These are phyloP conservation scores for Fusarium mexicanum DNA, from an alignment of 2,329 filamentous ascomycete species.

Conservation along the genomic window DNA sequence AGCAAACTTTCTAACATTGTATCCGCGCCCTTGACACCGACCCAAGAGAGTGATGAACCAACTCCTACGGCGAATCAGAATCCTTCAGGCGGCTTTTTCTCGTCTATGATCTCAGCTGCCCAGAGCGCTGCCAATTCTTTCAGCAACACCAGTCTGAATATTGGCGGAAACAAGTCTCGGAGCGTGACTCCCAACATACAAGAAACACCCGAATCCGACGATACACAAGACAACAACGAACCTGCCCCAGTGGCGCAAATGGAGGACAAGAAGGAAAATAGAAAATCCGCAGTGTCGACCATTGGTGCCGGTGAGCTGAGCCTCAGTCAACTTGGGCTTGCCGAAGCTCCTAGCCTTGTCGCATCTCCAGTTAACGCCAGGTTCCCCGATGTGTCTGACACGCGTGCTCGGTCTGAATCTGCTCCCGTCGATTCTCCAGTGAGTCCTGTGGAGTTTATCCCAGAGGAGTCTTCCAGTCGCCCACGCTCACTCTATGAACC, in stretches of 20 bases:
- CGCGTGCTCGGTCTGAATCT: constrained; percentile 64
- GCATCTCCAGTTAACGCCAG: constrained; percentile 66
- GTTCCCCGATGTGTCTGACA: constrained; percentile 60
- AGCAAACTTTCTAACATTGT: constrained; percentile 88
- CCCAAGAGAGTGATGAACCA: constrained; percentile 71
- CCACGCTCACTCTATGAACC: constrained; percentile 64
- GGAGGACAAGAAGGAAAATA: constrained; percentile 58
- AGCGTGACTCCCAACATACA: constrained; percentile 39
- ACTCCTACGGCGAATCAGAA: constrained; percentile 64
- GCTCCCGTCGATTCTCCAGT: constrained; percentile 61
- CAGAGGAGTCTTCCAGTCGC: constrained; percentile 51
- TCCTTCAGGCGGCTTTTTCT: constrained; percentile 80
- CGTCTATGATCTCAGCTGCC: constrained; percentile 89
- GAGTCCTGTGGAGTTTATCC: constrained; percentile 40
- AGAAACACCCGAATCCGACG: constrained; percentile 37
- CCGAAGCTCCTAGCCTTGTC: constrained; percentile 64
- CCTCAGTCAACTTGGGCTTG: constrained; percentile 86
- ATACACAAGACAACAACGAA: constrained; percentile 54
- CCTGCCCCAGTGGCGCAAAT: constrained; percentile 48
- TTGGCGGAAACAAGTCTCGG: constrained; percentile 55
- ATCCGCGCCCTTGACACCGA: constrained; percentile 78
- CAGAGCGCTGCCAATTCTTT: constrained; percentile 87
- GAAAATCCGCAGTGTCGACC: constrained; percentile 85
- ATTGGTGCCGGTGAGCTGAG: constrained; percentile 89
- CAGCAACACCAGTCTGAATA: constrained; percentile 69